Evolutionary conservation across 2,329 filamentous ascomycete species (phyloP).

Genomic region (Rhynchosporium graminicola): DNA sequence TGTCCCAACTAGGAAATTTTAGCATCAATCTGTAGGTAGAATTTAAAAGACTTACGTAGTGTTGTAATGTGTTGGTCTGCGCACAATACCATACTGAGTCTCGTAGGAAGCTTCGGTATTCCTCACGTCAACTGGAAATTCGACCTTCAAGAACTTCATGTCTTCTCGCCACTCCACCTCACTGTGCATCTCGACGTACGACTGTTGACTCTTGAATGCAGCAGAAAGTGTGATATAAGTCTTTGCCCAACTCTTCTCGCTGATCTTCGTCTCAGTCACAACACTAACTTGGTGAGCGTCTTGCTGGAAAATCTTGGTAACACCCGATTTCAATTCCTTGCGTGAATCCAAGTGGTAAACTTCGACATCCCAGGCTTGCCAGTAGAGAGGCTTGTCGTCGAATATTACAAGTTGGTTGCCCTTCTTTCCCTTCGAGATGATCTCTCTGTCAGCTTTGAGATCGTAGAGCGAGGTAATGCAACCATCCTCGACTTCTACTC

Average conservation of each 20-base stretch:
- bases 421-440: slow-evolving; percentile 72
- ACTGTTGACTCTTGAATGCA: slow-evolving; percentile 62
- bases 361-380: slow-evolving; percentile 98
- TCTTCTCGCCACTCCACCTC: slow-evolving; percentile 97
- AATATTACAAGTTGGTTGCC: slow-evolving; percentile 93
- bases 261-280: slow-evolving; percentile 83
- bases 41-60: slow-evolving; percentile 59
- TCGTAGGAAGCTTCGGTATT: slow-evolving; percentile 95
- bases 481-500: slow-evolving; percentile 71
- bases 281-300: slow-evolving; percentile 78
- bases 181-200: slow-evolving; percentile 74
- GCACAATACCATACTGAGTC: slow-evolving; percentile 87
- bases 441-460: slow-evolving; percentile 68
- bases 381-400: slow-evolving; percentile 95
- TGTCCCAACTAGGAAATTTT: slow-evolving; percentile 68
- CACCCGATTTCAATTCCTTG: slow-evolving; percentile 68
- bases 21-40: slow-evolving; percentile 28
- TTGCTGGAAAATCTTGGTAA: slow-evolving; percentile 70
- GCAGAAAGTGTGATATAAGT: slow-evolving; percentile 81
- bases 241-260: slow-evolving; percentile 80
- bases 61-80: slow-evolving; percentile 95
- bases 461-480: slow-evolving; percentile 85
- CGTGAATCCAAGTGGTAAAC: slow-evolving; percentile 91
- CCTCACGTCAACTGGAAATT: slow-evolving; percentile 89
- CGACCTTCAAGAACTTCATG: slow-evolving; percentile 98